Conservation (phyloP, 345 rosid genomes). For the Durio zibethinus region DNA sequence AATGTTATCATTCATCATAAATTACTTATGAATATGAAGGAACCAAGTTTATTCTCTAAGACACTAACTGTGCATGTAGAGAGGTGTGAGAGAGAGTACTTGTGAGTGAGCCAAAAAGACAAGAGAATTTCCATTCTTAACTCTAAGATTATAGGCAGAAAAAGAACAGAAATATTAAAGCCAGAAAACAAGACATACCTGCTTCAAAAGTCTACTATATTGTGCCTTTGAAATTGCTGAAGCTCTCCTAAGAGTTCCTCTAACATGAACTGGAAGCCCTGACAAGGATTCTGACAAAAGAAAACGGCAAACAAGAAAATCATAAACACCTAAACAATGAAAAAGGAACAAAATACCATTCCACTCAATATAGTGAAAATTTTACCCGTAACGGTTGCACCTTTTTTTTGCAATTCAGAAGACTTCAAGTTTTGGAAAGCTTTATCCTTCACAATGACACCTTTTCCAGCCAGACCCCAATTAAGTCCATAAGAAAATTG, state of each 20-base stretch:
- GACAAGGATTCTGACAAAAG: conserved; percentile 27
- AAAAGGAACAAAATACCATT: neutral
- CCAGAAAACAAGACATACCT: conserved; percentile 21
- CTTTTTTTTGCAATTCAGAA: conserved; percentile 30
- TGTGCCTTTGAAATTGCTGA: conserved; percentile 31
- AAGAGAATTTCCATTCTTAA: neutral
- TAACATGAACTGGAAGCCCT: conserved; percentile 30
- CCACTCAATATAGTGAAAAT: neutral
- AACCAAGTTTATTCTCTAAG: neutral
- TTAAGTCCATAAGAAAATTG: conserved; percentile 28
- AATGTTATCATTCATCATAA: neutral
- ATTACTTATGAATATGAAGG: neutral
- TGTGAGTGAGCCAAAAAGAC: too few relatives aligned
- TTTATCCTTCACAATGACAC: conserved; percentile 33
- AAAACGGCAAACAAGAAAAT: neutral
- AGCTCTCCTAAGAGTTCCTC: conserved; percentile 28
- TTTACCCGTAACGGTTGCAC: conserved; percentile 30
- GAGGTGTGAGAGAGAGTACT: too few relatives aligned
- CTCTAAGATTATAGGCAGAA: neutral
- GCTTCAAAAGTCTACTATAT: conserved; percentile 33
- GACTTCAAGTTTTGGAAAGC: conserved; percentile 30
- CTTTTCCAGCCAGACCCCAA: conserved; percentile 36
- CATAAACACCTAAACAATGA: neutral
- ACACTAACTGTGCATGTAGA: neutral
- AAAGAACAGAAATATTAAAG: neutral